Percentiles rank a stretch among this genome's conserved stretches.
phyloP scores from a whole-genome alignment of 225 moss, liverwort and hornwort species.

The Straminergon stramineum region DNA sequence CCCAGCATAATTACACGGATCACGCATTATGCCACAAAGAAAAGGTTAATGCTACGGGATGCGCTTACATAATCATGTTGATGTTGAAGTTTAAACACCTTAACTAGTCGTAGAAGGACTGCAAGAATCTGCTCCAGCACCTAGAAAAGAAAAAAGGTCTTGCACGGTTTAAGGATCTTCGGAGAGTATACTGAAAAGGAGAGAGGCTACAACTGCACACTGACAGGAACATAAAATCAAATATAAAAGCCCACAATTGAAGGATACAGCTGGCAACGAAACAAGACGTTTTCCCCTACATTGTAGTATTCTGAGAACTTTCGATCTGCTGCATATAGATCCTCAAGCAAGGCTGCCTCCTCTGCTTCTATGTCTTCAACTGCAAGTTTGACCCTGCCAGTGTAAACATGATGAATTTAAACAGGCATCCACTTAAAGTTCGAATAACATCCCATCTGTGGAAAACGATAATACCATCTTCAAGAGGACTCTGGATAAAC shows the following conservation, averaged over 20 bases:
- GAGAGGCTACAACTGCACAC: not conserved
- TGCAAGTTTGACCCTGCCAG: slow-evolving; percentile 65
- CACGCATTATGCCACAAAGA: not conserved
- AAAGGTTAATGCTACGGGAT: not conserved
- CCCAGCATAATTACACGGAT: not conserved
- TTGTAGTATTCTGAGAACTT: slow-evolving; percentile 83
- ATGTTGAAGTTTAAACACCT: slow-evolving; percentile 83
- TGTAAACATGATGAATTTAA: not conserved
- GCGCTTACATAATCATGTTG: slow-evolving; percentile 80
- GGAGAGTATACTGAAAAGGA: not conserved
- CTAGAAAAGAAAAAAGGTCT: slow-evolving; percentile 16
- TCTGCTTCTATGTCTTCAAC: slow-evolving; percentile 78
- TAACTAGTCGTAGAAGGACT: slow-evolving; percentile 68
- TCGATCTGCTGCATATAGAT: slow-evolving; percentile 78
- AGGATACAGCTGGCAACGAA: not conserved
- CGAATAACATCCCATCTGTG: not conserved
- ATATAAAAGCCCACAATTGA: not conserved
- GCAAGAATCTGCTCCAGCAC: slow-evolving; percentile 94
- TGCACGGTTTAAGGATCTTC: not conserved
- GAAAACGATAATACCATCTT: not conserved
- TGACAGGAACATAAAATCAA: not conserved
- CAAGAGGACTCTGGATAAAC: not conserved
- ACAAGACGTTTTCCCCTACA: slow-evolving; percentile 19
- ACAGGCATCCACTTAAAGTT: not conserved
- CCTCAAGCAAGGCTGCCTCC: slow-evolving; percentile 78